Evolutionary conservation across 441 rosid species (phyloP), one percentile per base, ranked within the genome.

Genomic region (Euphorbia celastroides): DNA sequence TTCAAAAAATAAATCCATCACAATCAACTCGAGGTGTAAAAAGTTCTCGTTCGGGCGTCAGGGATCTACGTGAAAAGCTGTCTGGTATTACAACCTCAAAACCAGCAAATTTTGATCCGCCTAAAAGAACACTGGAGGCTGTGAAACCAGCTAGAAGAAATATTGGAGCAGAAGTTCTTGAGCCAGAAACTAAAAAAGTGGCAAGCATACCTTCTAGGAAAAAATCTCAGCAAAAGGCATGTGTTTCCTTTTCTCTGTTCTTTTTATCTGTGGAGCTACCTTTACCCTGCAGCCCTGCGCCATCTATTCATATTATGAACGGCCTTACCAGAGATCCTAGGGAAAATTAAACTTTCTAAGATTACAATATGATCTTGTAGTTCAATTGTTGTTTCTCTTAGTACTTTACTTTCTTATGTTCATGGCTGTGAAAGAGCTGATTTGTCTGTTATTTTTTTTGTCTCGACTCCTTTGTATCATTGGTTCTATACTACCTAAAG

Each of bases 41-140:
- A 68, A 89, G 86, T 9, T 66, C 85, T 62, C 69, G 63, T 74
- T 78, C 89, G 30, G 86, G 92, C 16, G 69, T 78, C 48, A 72
- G 83, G 69, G 98, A 95, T 81, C 77, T 95, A 63, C 89, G 99
- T 25, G 99, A 95, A 71, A 86, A 87, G 82, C 86, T 95, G 48
- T 90, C 97, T 58, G 98, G 99, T 54, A 85, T 87, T 34, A 81
- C 81, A 83, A 83, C 69, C 81, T 25, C 72, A 22, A 96, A 79
- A 62, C 88, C 84, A 0, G 38, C 69, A 38, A 87, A 85, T 78
- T 67, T 65, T 57, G 96, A 87, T 76, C 88, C 76, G 5, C 81
- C 90, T 51, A 92, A 80, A 75, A 66, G 82, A 62, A 88, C 76
- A 77, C 65, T 34, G 64, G 87, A 79, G 72, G 67, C 82, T 76